Conservation (phyloP, 805 yeast species). For the Candida loeiensis region DNA sequence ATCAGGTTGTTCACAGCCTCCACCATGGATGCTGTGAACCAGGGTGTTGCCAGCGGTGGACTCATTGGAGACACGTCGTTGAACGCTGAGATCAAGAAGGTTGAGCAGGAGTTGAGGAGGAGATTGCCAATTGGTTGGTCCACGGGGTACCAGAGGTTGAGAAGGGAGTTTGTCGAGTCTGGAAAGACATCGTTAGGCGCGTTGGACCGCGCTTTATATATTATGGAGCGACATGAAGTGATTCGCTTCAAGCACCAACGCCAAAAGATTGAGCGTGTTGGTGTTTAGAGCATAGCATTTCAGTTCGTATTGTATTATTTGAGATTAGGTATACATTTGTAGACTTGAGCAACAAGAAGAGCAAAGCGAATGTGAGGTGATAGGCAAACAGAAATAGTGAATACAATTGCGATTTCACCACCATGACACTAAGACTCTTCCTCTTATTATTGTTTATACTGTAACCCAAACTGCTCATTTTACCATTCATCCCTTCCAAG, state of each 20-base stretch:
- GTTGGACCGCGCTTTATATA: slow-evolving; percentile 75
- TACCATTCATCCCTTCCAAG: too few species aligned
- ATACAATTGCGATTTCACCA: too few species aligned
- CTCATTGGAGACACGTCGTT: slow-evolving; percentile 52
- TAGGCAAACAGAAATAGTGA: too few species aligned
- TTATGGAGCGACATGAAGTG: slow-evolving; percentile 82
- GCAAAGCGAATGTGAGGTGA: too few species aligned
- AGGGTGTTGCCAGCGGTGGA: slow-evolving; percentile 48
- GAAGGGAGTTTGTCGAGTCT: slow-evolving; percentile 74
- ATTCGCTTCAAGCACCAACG: slow-evolving; percentile 86
- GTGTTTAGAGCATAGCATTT: slow-evolving; percentile 40
- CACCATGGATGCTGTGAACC: slow-evolving; percentile 91
- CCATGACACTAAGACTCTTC: too few species aligned
- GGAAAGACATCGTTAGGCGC: slow-evolving; percentile 65
- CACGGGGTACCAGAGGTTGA: slow-evolving; percentile 77
- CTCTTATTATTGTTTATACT: too few species aligned
- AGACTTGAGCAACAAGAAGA: too few species aligned
- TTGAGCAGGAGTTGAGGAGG: slow-evolving; percentile 82
- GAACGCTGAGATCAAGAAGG: slow-evolving; percentile 67
- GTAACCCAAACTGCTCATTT: too few species aligned
- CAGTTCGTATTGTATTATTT: slow-evolving; percentile 8
- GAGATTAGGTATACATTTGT: not conserved
- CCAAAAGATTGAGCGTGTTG: slow-evolving; percentile 71
- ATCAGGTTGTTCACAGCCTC: slow-evolving; percentile 92
- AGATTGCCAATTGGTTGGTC: slow-evolving; percentile 97